Conservation (phyloP, 2,329 filamentous ascomycete species). For the Endothia cerciana region DNA sequence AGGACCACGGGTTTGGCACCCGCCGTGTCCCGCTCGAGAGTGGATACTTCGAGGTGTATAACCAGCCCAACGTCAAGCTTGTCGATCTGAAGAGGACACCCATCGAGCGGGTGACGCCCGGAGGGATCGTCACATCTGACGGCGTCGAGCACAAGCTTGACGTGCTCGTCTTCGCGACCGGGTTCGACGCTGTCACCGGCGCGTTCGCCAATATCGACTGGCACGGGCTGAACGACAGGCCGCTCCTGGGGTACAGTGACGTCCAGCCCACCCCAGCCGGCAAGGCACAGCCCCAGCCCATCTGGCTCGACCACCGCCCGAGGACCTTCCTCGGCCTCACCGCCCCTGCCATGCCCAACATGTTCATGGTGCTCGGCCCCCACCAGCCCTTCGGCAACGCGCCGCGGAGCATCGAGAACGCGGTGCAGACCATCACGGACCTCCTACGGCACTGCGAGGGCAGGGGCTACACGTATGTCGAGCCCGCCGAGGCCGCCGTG, state of each 20-base stretch:
- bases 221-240: constrained; percentile 10
- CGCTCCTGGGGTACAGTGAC: constrained; percentile 32
- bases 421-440: constrained; percentile 20
- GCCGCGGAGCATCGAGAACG: constrained; percentile 28
- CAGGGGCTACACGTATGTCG: constrained; percentile 18
- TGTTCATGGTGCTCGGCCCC: constrained; percentile 41
- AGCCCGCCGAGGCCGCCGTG: constrained; percentile 22
- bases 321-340: constrained; percentile 30
- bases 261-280: not conserved
- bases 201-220: constrained; percentile 30
- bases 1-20: constrained; percentile 47
- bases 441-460: constrained; percentile 13
- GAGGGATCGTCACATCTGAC: constrained; percentile 37
- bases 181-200: constrained; percentile 35
- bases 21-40: constrained; percentile 46
- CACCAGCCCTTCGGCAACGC: constrained; percentile 31
- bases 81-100: constrained; percentile 28
- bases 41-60: constrained; percentile 47
- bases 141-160: constrained; percentile 37
- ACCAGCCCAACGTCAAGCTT: constrained; percentile 45
- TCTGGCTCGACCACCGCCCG: constrained; percentile 22
- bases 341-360: constrained; percentile 29
- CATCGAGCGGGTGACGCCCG: constrained; percentile 34
- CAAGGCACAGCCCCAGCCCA: not conserved
- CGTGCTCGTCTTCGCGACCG: constrained; percentile 41